phyloP scores from a whole-genome alignment of 805 yeast species.

The Metschnikowia chrysomelidarum region DNA sequence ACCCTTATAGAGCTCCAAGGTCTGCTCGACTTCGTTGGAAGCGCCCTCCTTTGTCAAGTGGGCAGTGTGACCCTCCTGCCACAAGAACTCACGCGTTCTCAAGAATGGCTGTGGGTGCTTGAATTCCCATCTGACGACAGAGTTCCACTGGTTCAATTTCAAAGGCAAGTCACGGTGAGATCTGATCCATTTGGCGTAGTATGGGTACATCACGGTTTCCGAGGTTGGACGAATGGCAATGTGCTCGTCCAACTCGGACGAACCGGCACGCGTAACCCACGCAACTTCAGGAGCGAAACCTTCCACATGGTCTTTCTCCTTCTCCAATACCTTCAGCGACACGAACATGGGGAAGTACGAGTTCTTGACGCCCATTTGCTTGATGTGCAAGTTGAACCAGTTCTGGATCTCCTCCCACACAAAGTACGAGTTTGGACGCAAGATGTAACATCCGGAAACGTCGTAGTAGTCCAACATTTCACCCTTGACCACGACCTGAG shows the following conservation, averaged over 20 bases:
- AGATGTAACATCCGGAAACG: conserved; percentile 96
- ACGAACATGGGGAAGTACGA: conserved; percentile 99
- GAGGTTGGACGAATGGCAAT: conserved; percentile 99
- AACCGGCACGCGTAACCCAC: conserved; percentile 98
- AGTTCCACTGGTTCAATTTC: conserved; percentile 98
- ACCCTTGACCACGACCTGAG: conserved; percentile 92
- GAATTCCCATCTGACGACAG: conserved; percentile 99
- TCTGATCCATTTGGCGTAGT: conserved; percentile 98
- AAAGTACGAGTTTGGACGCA: conserved; percentile 92
- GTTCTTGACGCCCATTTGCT: conserved; percentile 86
- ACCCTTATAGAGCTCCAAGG: conserved; percentile 80
- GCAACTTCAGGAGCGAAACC: conserved; percentile 99
- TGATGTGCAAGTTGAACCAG: conserved; percentile 80
- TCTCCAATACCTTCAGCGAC: conserved; percentile 86
- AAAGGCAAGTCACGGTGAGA: conserved; percentile 97
- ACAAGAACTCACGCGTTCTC: conserved; percentile 97
- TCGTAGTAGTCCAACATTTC: conserved; percentile 99
- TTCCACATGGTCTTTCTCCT: conserved; percentile 97
- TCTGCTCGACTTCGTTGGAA: conserved; percentile 75
- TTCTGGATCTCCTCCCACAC: conserved; percentile 94
- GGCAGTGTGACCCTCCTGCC: conserved; percentile 99
- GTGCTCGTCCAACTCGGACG: conserved; percentile 93
- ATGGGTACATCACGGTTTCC: conserved; percentile 99
- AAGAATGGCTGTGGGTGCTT: conserved; percentile 99
- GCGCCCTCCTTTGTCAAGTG: conserved; percentile 85